These are phyloP conservation scores for Linaria vulgaris DNA, from an alignment of 257 asterid species.

Conservation along the genomic window DNA sequence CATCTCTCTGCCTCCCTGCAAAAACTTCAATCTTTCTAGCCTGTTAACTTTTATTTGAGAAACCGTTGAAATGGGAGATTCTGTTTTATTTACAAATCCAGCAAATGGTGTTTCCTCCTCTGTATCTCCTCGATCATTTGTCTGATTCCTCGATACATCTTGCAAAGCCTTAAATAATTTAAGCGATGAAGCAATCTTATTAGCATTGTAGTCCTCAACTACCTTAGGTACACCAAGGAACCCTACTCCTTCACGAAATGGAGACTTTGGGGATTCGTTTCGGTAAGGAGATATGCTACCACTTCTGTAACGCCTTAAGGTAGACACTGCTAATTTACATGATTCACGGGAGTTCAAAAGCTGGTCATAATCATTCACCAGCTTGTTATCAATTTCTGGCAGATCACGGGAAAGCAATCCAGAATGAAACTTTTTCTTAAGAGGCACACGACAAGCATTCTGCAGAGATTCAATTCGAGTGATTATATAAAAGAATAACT, in stretches of 20 bases:
- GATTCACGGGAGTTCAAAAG: slow-evolving; percentile 37
- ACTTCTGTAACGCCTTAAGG: slow-evolving; percentile 58
- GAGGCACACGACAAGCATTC: slow-evolving; percentile 52
- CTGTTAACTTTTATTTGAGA: slow-evolving; percentile 29
- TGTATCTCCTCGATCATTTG: slow-evolving; percentile 30
- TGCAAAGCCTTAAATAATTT: slow-evolving; percentile 52
- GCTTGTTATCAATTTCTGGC: slow-evolving; percentile 39
- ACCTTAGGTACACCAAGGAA: slow-evolving; percentile 78
- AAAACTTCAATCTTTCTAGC: slow-evolving; percentile 25
- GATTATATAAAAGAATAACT: background rate
- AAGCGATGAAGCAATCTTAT: slow-evolving; percentile 52
- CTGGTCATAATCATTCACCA: slow-evolving; percentile 34
- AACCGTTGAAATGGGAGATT: slow-evolving; percentile 20
- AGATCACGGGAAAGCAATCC: slow-evolving; percentile 70
- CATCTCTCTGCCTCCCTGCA: slow-evolving; percentile 23
- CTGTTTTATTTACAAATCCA: slow-evolving; percentile 41
- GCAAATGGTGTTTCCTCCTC: slow-evolving; percentile 46
- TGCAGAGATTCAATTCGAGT: slow-evolving; percentile 32
- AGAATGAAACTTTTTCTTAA: slow-evolving; percentile 64
- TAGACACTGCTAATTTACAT: slow-evolving; percentile 52
- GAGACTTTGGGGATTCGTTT: slow-evolving; percentile 71
- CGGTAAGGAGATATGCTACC: slow-evolving; percentile 83
- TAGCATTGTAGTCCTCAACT: slow-evolving; percentile 41
- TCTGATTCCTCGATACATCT: slow-evolving; percentile 52
- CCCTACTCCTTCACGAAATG: slow-evolving; percentile 68